A percentile compares a stretch with the other conserved stretches of the same genome.
These are phyloP conservation scores for Plantago elongata DNA, from an alignment of 257 asterid genomes.

Conservation along the genomic window DNA sequence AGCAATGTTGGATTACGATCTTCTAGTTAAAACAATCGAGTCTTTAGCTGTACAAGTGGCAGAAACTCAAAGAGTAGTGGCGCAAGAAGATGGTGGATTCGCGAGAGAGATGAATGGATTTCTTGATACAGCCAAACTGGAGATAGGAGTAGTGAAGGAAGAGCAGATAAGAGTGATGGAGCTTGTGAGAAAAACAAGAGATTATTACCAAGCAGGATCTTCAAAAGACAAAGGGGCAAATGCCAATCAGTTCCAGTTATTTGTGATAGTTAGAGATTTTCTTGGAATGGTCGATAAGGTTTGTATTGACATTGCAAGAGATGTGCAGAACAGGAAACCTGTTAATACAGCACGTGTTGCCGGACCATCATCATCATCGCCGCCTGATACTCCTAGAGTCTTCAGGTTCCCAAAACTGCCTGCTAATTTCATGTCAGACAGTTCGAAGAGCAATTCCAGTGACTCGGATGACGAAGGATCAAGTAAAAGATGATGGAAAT, in stretches of 20 bases:
- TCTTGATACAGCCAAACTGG: slow-evolving; percentile 56
- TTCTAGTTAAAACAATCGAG: slow-evolving; percentile 37
- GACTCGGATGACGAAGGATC: slow-evolving; percentile 45
- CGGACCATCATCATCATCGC: slow-evolving; percentile 39
- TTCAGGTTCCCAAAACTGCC: slow-evolving; percentile 82
- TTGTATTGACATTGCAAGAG: slow-evolving; percentile 74
- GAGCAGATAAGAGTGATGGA: slow-evolving; percentile 67
- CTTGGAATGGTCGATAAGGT: slow-evolving; percentile 82
- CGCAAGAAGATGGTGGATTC: slow-evolving; percentile 35
- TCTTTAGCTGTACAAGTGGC: slow-evolving; percentile 35
- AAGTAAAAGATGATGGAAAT: slow-evolving; percentile 20
- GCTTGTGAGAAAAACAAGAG: slow-evolving; percentile 69
- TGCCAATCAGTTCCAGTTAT: slow-evolving; percentile 49
- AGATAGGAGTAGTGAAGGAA: slow-evolving; percentile 42
- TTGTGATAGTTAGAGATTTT: slow-evolving; percentile 68
- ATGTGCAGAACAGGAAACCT: slow-evolving; percentile 59
- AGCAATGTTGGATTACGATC: slow-evolving; percentile 61
- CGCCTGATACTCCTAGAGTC: slow-evolving; percentile 51
- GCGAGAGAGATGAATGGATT: slow-evolving; percentile 48
- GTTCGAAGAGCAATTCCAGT: slow-evolving; percentile 41
- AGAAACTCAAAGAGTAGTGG: slow-evolving; percentile 31
- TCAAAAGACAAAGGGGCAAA: slow-evolving; percentile 41
- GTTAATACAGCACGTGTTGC: slow-evolving; percentile 25
- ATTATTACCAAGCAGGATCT: slow-evolving; percentile 73
- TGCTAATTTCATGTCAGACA: slow-evolving; percentile 65